phyloP scores from a whole-genome alignment of 2,329 filamentous ascomycete genomes.

The Camillea tinctor region DNA sequence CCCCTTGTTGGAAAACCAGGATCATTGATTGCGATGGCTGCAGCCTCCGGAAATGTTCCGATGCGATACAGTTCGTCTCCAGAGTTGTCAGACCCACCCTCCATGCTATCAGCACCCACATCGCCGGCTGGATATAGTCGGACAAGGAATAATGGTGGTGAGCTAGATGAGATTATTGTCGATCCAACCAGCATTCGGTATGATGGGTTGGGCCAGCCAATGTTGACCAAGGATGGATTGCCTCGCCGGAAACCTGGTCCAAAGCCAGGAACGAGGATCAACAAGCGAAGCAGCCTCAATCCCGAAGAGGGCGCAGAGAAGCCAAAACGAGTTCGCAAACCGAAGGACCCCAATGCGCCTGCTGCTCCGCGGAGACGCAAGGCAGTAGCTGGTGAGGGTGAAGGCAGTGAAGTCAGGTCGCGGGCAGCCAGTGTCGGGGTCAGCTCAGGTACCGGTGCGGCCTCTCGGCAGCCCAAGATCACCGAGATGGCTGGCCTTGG shows the following conservation, averaged over 20 bases:
- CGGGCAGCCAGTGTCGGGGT: slow-evolving; percentile 25
- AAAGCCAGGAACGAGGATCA: slow-evolving; percentile 58
- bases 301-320: slow-evolving; percentile 43
- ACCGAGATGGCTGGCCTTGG: slow-evolving; percentile 35
- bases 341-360: slow-evolving; percentile 58
- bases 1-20: neutral
- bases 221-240: slow-evolving; percentile 56
- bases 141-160: slow-evolving; percentile 23
- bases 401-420: slow-evolving; percentile 26
- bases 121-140: slow-evolving; percentile 27
- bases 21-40: slow-evolving; percentile 18
- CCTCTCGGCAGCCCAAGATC: slow-evolving; percentile 39
- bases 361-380: slow-evolving; percentile 57
- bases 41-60: slow-evolving; percentile 23
- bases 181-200: slow-evolving; percentile 33
- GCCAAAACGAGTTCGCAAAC: slow-evolving; percentile 54
- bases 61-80: slow-evolving; percentile 33
- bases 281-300: slow-evolving; percentile 40
- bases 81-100: slow-evolving; percentile 34
- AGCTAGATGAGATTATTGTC: slow-evolving; percentile 33
- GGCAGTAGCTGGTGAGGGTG: slow-evolving; percentile 37
- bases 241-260: slow-evolving; percentile 64
- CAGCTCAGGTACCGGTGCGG: slow-evolving; percentile 21
- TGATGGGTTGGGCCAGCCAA: slow-evolving; percentile 36
- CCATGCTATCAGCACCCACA: slow-evolving; percentile 30